Conservation (phyloP, 768 basidiomycete species). For the Russula ochroleuca region DNA sequence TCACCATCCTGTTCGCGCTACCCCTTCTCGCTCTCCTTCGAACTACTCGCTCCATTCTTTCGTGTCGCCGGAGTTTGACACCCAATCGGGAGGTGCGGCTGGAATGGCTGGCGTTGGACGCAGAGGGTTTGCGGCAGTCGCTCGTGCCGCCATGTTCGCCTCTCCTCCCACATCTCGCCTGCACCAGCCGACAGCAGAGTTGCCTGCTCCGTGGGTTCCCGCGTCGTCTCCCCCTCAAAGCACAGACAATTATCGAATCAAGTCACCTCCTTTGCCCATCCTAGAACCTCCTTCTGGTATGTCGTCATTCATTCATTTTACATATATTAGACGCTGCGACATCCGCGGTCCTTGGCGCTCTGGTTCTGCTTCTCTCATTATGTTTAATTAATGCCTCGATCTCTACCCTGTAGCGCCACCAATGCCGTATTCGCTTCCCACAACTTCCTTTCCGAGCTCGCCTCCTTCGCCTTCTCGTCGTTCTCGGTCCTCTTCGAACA, state of each 20-base stretch:
- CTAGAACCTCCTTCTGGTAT: conserved; percentile 6
- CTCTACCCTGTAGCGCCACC: conserved; percentile 15
- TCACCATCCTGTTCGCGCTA: conserved; percentile 1
- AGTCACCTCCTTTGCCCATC: conserved; percentile 36
- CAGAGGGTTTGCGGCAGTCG: conserved; percentile 73
- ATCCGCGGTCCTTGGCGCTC: conserved; percentile 7
- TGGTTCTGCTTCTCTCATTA: neutral
- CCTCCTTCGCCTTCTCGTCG: conserved; percentile 2
- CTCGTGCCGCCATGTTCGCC: conserved; percentile 55
- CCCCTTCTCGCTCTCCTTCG: conserved; percentile 19
- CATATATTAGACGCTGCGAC: conserved; percentile 4
- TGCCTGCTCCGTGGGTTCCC: neutral
- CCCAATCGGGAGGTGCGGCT: conserved; percentile 69
- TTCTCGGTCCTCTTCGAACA: neutral
- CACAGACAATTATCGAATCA: conserved; percentile 26
- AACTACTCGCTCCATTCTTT: conserved; percentile 8
- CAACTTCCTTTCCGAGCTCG: neutral
- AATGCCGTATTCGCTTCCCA: conserved; percentile 7
- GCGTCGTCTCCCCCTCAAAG: conserved; percentile 18
- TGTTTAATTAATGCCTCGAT: conserved; percentile 3
- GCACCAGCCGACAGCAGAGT: conserved; percentile 9
- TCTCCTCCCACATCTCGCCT: conserved; percentile 14
- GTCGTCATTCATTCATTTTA: conserved; percentile 26
- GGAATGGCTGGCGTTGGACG: conserved; percentile 92
- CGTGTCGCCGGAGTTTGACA: conserved; percentile 47